A percentile compares a stretch with the other conserved stretches of the same genome.
Conservation (phyloP, 345 rosid species). For the Anastatica hierochuntica region DNA sequence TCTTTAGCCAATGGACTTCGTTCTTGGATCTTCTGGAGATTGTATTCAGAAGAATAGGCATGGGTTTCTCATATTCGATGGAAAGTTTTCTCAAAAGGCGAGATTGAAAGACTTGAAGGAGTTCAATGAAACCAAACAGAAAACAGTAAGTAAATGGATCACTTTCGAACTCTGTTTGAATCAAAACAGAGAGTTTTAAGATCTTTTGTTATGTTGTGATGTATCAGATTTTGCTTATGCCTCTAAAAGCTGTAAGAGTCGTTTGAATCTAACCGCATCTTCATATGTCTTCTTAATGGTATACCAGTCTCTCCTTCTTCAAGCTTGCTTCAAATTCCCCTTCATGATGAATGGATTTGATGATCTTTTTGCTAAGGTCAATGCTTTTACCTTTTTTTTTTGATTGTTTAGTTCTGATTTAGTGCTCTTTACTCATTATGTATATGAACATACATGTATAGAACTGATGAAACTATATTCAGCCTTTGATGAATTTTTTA, state of each 20-base stretch:
- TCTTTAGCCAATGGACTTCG: slow-evolving; percentile 71
- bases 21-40: slow-evolving; percentile 56
- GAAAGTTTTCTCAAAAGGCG: slow-evolving; percentile 40
- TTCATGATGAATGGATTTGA: neutral
- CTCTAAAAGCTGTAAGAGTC: slow-evolving; percentile 59
- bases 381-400: too few relatives aligned
- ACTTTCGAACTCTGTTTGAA: neutral
- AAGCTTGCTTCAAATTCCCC: neutral
- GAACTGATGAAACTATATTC: too few relatives aligned
- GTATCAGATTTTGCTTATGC: slow-evolving; percentile 48
- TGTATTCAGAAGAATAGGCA: slow-evolving; percentile 34
- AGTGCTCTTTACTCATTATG: too few relatives aligned
- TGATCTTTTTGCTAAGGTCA: too few relatives aligned
- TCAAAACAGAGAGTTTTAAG: neutral
- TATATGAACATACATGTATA: too few relatives aligned
- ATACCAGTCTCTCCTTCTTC: neutral
- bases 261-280: slow-evolving; percentile 57
- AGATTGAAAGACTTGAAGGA: slow-evolving; percentile 50
- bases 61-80: slow-evolving; percentile 53
- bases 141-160: slow-evolving; percentile 30
- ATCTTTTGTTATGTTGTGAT: slow-evolving; percentile 2
- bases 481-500: too few relatives aligned
- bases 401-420: too few relatives aligned
- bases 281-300: slow-evolving; percentile 59
- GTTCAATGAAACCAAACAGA: slow-evolving; percentile 47